These are phyloP conservation scores for Nicotiana knightiana DNA, from an alignment of 257 asterid genomes.

Conservation along the genomic window DNA sequence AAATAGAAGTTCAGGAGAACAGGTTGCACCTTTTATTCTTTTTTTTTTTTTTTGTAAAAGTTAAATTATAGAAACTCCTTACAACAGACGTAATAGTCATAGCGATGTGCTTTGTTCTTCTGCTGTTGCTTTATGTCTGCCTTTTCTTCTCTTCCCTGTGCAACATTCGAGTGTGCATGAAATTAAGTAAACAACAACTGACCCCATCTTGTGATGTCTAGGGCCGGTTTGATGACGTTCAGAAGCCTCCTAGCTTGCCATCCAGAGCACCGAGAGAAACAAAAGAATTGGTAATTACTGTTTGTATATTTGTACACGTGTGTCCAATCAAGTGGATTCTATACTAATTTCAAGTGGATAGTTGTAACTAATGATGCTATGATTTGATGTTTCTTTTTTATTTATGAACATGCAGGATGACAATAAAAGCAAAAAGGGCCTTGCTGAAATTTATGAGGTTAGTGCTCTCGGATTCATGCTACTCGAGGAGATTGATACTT, in stretches of 20 bases:
- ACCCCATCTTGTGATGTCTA: constrained; percentile 17
- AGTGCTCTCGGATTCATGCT: constrained; percentile 19
- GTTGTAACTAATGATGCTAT: neutral
- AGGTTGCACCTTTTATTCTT: neutral
- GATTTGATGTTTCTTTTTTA: neutral
- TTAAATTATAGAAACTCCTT: neutral
- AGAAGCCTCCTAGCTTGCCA: constrained; percentile 55
- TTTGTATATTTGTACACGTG: neutral
- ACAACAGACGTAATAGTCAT: neutral
- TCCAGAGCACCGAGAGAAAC: constrained; percentile 62
- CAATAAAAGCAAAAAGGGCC: constrained; percentile 90
- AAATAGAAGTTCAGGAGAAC: neutral
- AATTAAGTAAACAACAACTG: neutral
- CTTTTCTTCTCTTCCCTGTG: neutral
- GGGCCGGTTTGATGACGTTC: constrained; percentile 89
- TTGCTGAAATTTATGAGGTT: constrained; percentile 89
- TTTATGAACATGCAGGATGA: constrained; percentile 59
- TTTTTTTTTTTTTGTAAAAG: neutral
- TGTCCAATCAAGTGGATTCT: constrained; percentile 7
- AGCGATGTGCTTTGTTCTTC: neutral
- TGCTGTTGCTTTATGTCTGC: neutral
- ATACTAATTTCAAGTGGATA: neutral
- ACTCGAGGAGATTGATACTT: neutral
- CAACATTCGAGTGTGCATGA: neutral
- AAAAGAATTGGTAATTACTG: constrained; percentile 57